phyloP scores from a whole-genome alignment of 306 rosid genomes.

The Casuarina equisetifolia region DNA sequence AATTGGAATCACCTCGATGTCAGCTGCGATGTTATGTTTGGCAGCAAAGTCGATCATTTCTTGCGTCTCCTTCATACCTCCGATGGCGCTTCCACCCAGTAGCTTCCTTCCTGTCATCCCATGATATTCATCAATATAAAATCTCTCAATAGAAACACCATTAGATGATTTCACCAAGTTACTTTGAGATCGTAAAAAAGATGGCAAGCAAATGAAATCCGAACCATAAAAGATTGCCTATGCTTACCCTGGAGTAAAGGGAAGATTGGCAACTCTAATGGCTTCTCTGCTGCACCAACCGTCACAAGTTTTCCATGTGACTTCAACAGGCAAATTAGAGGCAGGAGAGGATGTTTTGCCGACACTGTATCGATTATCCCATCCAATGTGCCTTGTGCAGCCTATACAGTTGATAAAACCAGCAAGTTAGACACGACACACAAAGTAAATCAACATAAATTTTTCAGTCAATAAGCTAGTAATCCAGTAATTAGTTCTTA shows the following conservation, averaged over 20 bases:
- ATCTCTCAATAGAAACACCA: not conserved
- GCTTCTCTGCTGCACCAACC: constrained; percentile 41
- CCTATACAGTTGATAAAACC: constrained; percentile 18
- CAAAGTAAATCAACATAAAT: too few relatives aligned
- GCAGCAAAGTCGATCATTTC: too few relatives aligned
- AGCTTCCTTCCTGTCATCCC: not conserved
- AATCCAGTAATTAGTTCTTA: too few relatives aligned
- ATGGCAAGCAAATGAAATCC: too few relatives aligned
- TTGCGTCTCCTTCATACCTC: too few relatives aligned
- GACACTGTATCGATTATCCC: constrained; percentile 8
- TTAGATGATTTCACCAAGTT: too few relatives aligned
- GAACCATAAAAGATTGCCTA: not conserved
- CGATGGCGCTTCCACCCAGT: not conserved
- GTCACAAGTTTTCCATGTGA: constrained; percentile 38
- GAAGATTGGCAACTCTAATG: not conserved
- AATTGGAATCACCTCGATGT: too few relatives aligned
- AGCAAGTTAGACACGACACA: not conserved
- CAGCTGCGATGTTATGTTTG: too few relatives aligned
- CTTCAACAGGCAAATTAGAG: constrained; percentile 16
- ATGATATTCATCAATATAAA: not conserved
- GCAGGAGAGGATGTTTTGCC: constrained; percentile 11
- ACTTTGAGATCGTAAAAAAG: not conserved
- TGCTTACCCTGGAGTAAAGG: constrained; percentile 35
- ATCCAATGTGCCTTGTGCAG: constrained; percentile 37
- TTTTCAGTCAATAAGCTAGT: too few relatives aligned